Percentiles rank a stretch among this genome's conserved stretches.
These are phyloP conservation scores for Epichloe baconii DNA, from an alignment of 2,329 filamentous ascomycete genomes.

Conservation along the genomic window DNA sequence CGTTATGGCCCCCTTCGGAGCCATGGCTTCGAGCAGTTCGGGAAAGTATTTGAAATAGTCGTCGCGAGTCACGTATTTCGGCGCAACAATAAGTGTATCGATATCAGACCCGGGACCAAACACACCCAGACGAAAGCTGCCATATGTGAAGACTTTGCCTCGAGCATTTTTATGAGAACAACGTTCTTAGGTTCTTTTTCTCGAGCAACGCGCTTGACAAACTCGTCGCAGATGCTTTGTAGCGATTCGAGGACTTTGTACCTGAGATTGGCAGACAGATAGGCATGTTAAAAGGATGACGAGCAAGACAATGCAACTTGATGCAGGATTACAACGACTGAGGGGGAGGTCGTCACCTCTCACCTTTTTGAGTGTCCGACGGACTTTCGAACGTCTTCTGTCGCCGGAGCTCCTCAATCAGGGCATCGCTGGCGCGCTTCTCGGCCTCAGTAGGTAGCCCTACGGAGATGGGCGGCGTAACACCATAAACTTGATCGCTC, in stretches of 20 bases:
- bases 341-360: not conserved
- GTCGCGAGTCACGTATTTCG: conserved; percentile 74
- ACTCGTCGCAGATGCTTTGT: conserved; percentile 69
- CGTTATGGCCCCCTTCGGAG: conserved; percentile 64
- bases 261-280: conserved; percentile 26
- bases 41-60: conserved; percentile 91
- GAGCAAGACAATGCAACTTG: not conserved
- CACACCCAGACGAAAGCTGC: conserved; percentile 87
- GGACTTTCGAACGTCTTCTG: conserved; percentile 87
- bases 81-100: conserved; percentile 85
- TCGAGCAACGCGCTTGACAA: conserved; percentile 69
- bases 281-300: not conserved
- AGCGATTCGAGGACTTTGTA: conserved; percentile 62
- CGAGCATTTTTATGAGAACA: conserved; percentile 70
- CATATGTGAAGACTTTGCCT: conserved; percentile 90
- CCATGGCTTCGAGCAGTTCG: conserved; percentile 62
- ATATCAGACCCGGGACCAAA: conserved; percentile 96
- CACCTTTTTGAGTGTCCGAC: conserved; percentile 72
- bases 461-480: conserved; percentile 74
- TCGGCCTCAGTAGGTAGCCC: conserved; percentile 66
- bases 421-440: conserved; percentile 59
- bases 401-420: conserved; percentile 71
- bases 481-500: conserved; percentile 39
- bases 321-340: not conserved
- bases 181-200: conserved; percentile 60